phyloP scores from a whole-genome alignment of 441 rosid genomes.

The Gossypium gossypioides region DNA sequence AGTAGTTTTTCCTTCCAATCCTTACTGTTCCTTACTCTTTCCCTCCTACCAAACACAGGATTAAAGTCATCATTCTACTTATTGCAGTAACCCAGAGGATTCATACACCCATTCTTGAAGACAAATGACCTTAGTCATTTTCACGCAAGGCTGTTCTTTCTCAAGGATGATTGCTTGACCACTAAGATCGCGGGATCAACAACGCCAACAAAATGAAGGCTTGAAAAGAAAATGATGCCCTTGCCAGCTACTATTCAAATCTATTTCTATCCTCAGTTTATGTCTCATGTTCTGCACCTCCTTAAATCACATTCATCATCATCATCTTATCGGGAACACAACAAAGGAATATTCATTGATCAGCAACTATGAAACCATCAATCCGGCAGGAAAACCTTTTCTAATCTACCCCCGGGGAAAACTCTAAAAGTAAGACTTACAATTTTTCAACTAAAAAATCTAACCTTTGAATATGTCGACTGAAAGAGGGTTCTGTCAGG shows the following conservation, averaged over 20 bases:
- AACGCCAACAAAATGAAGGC: slow-evolving; percentile 1
- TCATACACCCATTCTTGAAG: background rate
- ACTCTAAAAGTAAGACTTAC: background rate
- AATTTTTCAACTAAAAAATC: background rate
- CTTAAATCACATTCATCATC: background rate
- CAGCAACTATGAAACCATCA: background rate
- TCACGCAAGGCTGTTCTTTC: background rate
- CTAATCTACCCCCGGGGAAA: background rate
- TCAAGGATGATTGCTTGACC: background rate
- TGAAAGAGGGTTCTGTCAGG: background rate
- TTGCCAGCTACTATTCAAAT: background rate
- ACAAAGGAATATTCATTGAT: background rate
- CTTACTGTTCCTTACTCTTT: background rate
- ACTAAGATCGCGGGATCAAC: background rate
- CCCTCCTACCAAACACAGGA: background rate
- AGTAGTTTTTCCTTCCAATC: background rate
- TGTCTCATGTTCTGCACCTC: background rate
- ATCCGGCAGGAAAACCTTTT: background rate
- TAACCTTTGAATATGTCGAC: background rate
- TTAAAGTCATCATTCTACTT: background rate
- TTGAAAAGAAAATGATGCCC: background rate
- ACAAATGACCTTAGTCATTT: background rate
- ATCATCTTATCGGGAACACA: background rate
- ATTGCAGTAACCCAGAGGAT: background rate
- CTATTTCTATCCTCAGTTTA: background rate